Evolutionary conservation across 2,329 filamentous ascomycete genomes (phyloP), one percentile per base, ranked within the genome.

Genomic region (Fusarium protoensiforme): DNA sequence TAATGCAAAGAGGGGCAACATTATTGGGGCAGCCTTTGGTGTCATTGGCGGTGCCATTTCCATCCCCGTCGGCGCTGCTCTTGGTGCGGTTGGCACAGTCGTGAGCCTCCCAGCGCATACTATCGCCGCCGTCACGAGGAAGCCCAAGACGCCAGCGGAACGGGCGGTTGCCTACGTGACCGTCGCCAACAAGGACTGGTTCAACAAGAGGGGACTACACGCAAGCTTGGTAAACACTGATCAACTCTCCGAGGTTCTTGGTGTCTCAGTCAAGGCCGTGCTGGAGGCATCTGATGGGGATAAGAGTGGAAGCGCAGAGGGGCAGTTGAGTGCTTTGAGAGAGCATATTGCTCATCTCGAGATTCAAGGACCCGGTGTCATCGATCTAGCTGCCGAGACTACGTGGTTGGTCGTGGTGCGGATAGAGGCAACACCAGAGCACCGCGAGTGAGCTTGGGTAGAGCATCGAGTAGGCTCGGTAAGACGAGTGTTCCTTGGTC

Each of bases 161-260:
- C 76, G 86, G 11, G 85, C 84, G 0, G 77, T 78, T 6, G 83
- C 83, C 0, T 87, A 87, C 58, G 75, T 82, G 0, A 77, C 78
- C 5, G 84, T 84, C 0, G 85, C 84, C 1, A 86, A 86, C 59
- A 75, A 77, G 51, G 80, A 86, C 63, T 87, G 85, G 85, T 69
- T 87, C 13, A 68, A 78, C 18, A 71, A 75, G 20, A 78, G 85
- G 5, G 83, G 84, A 0, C 72, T 87, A 4, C 74, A 82, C 11
- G 83, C 83, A 0, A 75, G 71, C 8, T 36, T 86, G 24, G 57
- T 85, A 5, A 81, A 83, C n/a, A 78, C 80, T 2, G 68, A 72
- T 0, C 78, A 81, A 13, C 64, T 83, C 1, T 80, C 79, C 0
- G 69, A 78, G 5, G 67, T 78, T 7, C 57, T 83, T 0, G 75